Evolutionary conservation across 2,329 filamentous ascomycete genomes (phyloP).

Genomic region (Trichoderma simmonsii): DNA sequence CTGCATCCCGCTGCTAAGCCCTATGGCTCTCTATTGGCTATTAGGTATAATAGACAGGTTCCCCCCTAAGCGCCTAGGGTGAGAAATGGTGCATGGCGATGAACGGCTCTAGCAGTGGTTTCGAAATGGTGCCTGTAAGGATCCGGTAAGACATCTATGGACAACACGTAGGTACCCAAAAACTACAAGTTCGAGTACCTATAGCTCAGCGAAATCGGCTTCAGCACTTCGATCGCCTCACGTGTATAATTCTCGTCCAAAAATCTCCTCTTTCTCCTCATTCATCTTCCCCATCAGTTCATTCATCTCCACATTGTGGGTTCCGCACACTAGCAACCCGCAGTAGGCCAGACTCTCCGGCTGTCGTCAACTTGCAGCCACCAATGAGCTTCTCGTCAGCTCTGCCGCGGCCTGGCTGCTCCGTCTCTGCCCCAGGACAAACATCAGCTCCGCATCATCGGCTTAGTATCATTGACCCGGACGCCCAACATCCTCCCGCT

Average conservation of each 20-base stretch:
- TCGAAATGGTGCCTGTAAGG: neutral
- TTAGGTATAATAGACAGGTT: neutral
- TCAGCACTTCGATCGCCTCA: neutral
- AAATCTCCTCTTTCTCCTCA: neutral
- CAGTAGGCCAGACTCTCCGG: neutral
- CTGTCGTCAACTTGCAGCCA: constrained; percentile 4
- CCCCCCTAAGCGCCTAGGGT: neutral
- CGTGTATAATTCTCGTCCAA: neutral
- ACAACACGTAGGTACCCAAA: too few relatives aligned
- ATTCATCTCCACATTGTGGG: constrained; percentile 5
- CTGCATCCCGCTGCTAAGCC: neutral
- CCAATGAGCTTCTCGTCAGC: constrained; percentile 10
- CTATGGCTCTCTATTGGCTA: neutral
- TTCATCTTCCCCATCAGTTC: neutral
- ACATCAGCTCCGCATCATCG: constrained; percentile 10
- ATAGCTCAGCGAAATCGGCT: neutral
- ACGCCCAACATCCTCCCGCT: constrained; percentile 10
- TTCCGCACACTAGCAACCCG: neutral
- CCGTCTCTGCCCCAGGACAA: constrained; percentile 5
- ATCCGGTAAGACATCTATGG: neutral
- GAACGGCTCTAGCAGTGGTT: neutral
- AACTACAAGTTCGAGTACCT: neutral
- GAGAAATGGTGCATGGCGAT: neutral
- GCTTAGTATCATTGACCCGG: constrained; percentile 14
- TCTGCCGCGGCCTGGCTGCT: constrained; percentile 2